Conservation (phyloP, 805 yeast genomes). For the Yamadazyma laniorum region DNA sequence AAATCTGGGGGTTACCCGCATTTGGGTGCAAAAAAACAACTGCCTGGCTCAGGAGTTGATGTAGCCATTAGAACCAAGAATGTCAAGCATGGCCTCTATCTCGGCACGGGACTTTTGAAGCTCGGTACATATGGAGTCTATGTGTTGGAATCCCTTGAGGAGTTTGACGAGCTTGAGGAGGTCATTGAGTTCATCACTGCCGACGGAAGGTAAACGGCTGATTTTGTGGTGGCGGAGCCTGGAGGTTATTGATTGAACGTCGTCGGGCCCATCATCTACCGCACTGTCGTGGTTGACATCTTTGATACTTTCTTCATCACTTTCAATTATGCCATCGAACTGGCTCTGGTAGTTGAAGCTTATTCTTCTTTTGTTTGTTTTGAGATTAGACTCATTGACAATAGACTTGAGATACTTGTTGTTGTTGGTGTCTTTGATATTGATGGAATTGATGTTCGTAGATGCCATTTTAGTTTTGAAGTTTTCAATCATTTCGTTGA, state of each 20-base stretch:
- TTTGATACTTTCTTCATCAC: slow-evolving; percentile 5
- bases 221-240: background rate
- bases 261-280: slow-evolving; percentile 1
- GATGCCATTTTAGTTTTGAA: slow-evolving; percentile 12
- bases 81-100: slow-evolving; percentile 47
- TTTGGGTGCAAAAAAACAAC: slow-evolving; percentile 1
- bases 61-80: slow-evolving; percentile 34
- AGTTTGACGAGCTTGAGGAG: slow-evolving; percentile 41
- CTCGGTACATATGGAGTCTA: slow-evolving; percentile 71
- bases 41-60: slow-evolving; percentile 35
- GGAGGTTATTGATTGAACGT: background rate
- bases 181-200: slow-evolving; percentile 22
- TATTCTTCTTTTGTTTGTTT: slow-evolving; percentile 26
- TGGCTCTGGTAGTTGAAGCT: slow-evolving; percentile 25
- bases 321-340: slow-evolving; percentile 4
- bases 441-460: slow-evolving; percentile 10
- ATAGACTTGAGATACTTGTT: slow-evolving; percentile 17
- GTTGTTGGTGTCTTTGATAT: slow-evolving; percentile 7
- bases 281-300: slow-evolving; percentile 2
- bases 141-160: slow-evolving; percentile 50
- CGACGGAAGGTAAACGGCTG: slow-evolving; percentile 7
- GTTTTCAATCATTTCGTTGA: slow-evolving; percentile 17
- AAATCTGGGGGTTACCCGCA: slow-evolving; percentile 8
- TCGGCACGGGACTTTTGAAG: slow-evolving; percentile 55
- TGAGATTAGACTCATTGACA: slow-evolving; percentile 22